These are phyloP conservation scores for Orbilia quercus DNA, from an alignment of 2,329 filamentous ascomycete genomes.

Conservation along the genomic window DNA sequence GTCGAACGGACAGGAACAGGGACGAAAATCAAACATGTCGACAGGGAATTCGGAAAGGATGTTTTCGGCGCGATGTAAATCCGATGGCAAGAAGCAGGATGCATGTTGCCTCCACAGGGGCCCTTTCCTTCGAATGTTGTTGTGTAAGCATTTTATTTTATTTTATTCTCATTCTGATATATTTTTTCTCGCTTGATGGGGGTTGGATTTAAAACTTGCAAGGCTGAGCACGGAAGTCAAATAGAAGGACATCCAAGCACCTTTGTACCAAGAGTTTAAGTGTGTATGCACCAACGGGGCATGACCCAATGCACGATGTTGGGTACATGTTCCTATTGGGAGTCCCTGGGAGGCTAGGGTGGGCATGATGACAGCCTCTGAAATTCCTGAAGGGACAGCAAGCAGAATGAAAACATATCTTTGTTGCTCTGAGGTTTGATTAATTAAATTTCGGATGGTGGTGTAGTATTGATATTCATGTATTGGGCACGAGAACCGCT, in stretches of 20 bases:
- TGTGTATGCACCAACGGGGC: conserved; percentile 20
- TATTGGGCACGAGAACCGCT: neutral
- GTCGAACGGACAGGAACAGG: neutral
- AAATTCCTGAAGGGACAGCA: neutral
- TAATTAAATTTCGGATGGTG: too few relatives aligned
- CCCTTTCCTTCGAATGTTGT: neutral
- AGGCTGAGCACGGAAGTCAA: conserved; percentile 15
- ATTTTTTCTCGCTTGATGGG: conserved; percentile 10
- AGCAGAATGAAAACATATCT: too few relatives aligned
- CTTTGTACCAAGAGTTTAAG: conserved; percentile 6
- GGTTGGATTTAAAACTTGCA: conserved; percentile 5
- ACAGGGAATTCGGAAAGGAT: neutral
- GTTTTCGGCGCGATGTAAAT: conserved; percentile 21
- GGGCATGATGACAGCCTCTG: conserved; percentile 43
- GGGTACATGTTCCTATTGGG: conserved; percentile 32
- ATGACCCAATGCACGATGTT: conserved; percentile 26
- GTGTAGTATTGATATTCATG: conserved; percentile 5
- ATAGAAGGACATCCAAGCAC: neutral
- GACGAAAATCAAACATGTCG: neutral
- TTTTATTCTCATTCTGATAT: too few relatives aligned
- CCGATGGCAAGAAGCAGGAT: neutral
- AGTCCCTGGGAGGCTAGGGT: neutral
- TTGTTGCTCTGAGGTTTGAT: too few relatives aligned
- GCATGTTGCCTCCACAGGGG: too few relatives aligned
- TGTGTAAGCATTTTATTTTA: conserved; percentile 1